phyloP scores from a whole-genome alignment of 371 early-diverging fungal species.

The Funneliformis caledonium region DNA sequence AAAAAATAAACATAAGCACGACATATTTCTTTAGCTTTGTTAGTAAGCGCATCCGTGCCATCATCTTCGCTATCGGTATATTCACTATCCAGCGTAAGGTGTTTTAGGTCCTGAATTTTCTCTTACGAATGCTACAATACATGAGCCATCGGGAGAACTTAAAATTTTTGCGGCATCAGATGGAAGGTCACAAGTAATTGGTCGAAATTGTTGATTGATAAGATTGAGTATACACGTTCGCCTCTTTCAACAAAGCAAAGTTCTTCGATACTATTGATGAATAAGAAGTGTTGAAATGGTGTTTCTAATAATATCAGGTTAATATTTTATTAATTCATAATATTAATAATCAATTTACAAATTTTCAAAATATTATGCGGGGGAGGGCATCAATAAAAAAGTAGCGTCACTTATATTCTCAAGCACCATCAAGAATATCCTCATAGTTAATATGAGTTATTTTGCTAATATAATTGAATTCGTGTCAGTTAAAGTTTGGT shows the following conservation, averaged over 20 bases:
- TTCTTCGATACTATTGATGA: constrained; percentile 28
- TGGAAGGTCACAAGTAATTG: constrained; percentile 27
- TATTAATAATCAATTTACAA: no score
- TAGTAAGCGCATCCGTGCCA: neutral
- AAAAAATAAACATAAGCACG: neutral
- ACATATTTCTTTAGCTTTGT: neutral
- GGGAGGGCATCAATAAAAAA: no score
- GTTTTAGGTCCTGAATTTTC: neutral
- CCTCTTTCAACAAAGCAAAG: constrained; percentile 37
- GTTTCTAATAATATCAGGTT: no score
- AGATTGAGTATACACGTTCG: constrained; percentile 26
- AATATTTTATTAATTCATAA: no score
- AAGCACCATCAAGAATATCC: no score
- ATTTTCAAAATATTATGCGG: no score
- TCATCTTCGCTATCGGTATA: neutral
- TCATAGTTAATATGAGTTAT: no score
- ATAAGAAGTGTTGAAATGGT: constrained; percentile 26
- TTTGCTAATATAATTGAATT: no score
- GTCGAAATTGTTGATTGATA: constrained; percentile 10
- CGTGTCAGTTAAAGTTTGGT: no score
- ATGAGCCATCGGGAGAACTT: constrained; percentile 37
- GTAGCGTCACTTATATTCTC: no score
- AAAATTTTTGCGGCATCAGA: neutral
- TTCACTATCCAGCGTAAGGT: neutral
- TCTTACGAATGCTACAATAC: constrained; percentile 31